Base-by-base conservation (phyloP, 768 basidiomycete species). In the Pulveroboletus sp. region DNA sequence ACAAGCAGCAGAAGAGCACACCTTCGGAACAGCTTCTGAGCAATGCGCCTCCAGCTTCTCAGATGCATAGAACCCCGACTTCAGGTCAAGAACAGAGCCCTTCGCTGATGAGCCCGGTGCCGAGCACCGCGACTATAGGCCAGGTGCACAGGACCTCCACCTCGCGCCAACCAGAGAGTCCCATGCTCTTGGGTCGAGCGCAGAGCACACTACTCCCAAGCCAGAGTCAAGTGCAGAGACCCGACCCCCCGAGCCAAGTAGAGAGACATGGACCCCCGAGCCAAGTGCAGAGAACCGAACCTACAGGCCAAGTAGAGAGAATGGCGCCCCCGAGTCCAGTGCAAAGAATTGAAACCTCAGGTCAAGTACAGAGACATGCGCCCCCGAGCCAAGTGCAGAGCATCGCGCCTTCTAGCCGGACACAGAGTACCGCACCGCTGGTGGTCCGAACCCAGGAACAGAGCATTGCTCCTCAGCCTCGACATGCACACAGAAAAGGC, bases 381-480 rank as follows among this genome's bases (percentile, higher is more conserved):
- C 38, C 33, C 6, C 8, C 47, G 0, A 10, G 4, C 0, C 36
- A 17, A 39, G 11, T 4, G 5, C 50, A 39, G 39, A 39, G 31
- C 4, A 26, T 3, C 5, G 8, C 14, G 14, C 35, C n/a, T 7
- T 1, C 21, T 2, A 43, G 27, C 27, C 55, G 13, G 33, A 8
- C 33, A 14, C 45, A 47, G 27, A 32, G 36, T 17, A 13, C 17
- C 11, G 4, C 36, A 26, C 32, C 33, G 1, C 15, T 17, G 8
- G 21, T 21, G 21, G 35, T 9, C 7, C 26, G 18, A 17, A 14
- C 11, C 1, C 43, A 26, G 28, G 46, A 38, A 8, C 43, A 39
- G 31, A 36, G 43, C 5, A 5, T 24, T 13, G 27, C 47, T 35
- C 10, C 36, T 8, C 45, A 43, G 14, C 54, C 53, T 27, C 63